Evolutionary conservation across 2,329 filamentous ascomycete species (phyloP).

Genomic region (Pestalotiopsis sp.): DNA sequence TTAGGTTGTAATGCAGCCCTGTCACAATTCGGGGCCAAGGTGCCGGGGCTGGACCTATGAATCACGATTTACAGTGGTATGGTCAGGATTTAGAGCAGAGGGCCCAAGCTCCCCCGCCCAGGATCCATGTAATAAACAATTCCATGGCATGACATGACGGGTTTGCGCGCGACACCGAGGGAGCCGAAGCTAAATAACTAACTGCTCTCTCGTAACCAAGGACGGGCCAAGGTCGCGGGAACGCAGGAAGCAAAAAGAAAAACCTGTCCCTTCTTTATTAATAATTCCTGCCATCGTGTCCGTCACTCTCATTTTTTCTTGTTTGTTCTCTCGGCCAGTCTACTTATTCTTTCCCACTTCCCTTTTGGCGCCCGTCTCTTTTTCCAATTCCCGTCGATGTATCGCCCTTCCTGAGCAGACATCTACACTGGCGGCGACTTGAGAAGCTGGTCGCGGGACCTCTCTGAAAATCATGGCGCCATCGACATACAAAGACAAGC

Average conservation of each 20-base stretch:
- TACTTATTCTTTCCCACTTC: not conserved
- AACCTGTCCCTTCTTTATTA: conserved; percentile 1
- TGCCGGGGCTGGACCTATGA: not conserved
- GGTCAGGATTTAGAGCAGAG: not conserved
- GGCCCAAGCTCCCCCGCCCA: conserved; percentile 2
- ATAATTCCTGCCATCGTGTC: not conserved
- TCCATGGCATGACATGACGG: conserved; percentile 9
- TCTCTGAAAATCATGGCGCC: conserved; percentile 38
- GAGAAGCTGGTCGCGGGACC: not conserved
- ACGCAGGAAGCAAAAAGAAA: not conserved
- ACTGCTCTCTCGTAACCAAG: not conserved
- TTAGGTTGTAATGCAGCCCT: not conserved
- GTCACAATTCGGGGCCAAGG: not conserved
- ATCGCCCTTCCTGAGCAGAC: not conserved
- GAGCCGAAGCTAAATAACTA: conserved; percentile 11
- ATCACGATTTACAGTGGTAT: not conserved
- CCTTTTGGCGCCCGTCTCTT: not conserved
- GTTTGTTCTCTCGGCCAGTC: not conserved
- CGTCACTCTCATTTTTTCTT: conserved; percentile 11
- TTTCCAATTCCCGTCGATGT: not conserved
- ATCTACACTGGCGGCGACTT: not conserved
- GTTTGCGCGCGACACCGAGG: conserved; percentile 12
- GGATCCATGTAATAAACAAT: not conserved
- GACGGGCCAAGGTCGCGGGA: not conserved
- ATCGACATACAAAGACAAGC: conserved; percentile 65